Evolutionary conservation across 768 basidiomycete genomes (phyloP).

Genomic region (Chalciporus piperatus): DNA sequence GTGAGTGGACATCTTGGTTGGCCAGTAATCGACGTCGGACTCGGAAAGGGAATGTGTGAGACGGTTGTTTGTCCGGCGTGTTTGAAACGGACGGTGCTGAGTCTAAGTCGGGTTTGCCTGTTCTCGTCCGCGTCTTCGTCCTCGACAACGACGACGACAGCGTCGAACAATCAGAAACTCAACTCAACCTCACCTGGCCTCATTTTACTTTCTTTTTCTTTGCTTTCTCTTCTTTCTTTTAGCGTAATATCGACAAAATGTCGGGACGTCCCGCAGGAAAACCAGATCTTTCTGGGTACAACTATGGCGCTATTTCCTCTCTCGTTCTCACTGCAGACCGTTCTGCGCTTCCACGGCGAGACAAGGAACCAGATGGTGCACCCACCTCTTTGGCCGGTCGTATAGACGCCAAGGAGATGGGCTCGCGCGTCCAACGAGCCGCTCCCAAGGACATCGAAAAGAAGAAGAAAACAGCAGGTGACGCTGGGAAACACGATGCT

Average conservation of each 20-base stretch:
- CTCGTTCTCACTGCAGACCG: conserved; percentile 92
- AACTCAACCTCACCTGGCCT: not conserved
- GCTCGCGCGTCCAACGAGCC: conserved; percentile 80
- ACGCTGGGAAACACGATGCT: conserved; percentile 46
- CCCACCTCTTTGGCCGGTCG: conserved; percentile 90
- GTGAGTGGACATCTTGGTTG: conserved; percentile 36
- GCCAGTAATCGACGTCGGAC: not conserved
- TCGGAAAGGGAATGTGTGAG: not conserved
- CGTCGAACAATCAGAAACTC: conserved; percentile 5
- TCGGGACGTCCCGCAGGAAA: conserved; percentile 45
- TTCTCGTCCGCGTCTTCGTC: not conserved
- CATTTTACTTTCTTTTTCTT: not conserved
- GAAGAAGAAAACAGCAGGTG: conserved; percentile 85
- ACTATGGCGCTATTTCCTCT: conserved; percentile 93
- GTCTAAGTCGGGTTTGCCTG: conserved; percentile 2
- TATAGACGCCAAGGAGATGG: conserved; percentile 91
- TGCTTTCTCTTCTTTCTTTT: not conserved
- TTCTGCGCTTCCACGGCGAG: conserved; percentile 75
- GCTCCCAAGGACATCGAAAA: conserved; percentile 87
- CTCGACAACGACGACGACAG: conserved; percentile 7
- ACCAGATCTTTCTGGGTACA: conserved; percentile 87
- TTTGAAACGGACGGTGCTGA: conserved; percentile 20
- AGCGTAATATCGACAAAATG: conserved; percentile 27
- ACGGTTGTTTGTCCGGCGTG: conserved; percentile 16
- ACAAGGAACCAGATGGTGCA: conserved; percentile 96